These are phyloP conservation scores for Piper longum DNA, from an alignment of 164 flowering plant genomes.

Conservation along the genomic window DNA sequence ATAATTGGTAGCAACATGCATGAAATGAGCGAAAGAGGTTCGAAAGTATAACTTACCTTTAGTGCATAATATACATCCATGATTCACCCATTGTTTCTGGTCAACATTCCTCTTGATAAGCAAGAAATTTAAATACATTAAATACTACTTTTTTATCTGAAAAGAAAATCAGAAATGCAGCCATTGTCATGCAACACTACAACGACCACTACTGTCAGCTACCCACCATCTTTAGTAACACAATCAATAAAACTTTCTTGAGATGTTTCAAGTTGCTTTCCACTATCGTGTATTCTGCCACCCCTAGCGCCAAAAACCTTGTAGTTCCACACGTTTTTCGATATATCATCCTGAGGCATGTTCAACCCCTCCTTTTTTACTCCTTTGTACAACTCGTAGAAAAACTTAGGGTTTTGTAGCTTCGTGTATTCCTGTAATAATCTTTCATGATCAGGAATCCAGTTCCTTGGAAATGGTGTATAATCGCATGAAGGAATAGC, in stretches of 20 bases:
- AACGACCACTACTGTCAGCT: not conserved
- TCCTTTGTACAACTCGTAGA: slow-evolving; percentile 52
- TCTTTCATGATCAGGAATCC: slow-evolving; percentile 83
- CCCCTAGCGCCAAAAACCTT: slow-evolving; percentile 56
- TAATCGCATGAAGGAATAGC: slow-evolving; percentile 90
- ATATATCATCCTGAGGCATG: slow-evolving; percentile 72
- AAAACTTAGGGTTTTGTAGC: slow-evolving; percentile 66
- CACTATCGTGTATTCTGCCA: slow-evolving; percentile 10
- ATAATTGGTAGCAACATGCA: too few species aligned
- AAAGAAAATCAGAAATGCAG: too few species aligned
- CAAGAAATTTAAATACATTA: too few species aligned
- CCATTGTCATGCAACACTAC: too few species aligned
- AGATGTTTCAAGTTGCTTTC: slow-evolving; percentile 5
- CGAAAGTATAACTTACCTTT: too few species aligned
- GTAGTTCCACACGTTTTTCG: slow-evolving; percentile 63
- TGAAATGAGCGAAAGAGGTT: too few species aligned
- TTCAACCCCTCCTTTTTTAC: slow-evolving; percentile 47
- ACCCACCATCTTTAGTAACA: not conserved
- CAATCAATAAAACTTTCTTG: not conserved
- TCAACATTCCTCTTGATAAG: too few species aligned
- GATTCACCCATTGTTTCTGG: too few species aligned
- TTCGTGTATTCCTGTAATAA: slow-evolving; percentile 60
- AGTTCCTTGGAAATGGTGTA: slow-evolving; percentile 73
- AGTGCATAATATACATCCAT: too few species aligned
- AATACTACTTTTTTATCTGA: too few species aligned